These are phyloP conservation scores for Orobanche coerulescens DNA, from an alignment of 257 asterid species.

Conservation along the genomic window DNA sequence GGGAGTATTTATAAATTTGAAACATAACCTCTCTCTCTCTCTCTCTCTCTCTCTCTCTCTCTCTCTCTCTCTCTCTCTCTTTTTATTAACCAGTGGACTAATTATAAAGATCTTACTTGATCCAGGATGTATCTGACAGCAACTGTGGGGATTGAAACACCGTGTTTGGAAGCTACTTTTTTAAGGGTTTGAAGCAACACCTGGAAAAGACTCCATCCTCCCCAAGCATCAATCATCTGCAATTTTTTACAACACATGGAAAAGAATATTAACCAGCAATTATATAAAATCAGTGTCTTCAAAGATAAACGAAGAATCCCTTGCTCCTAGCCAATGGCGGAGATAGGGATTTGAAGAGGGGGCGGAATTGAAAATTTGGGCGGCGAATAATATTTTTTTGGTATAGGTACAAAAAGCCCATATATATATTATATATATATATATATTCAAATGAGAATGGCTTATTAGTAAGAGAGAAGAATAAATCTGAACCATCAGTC, in stretches of 20 bases:
- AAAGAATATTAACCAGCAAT: not conserved
- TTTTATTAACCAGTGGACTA: not conserved
- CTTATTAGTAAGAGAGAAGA: too few relatives aligned
- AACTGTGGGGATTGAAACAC: conserved; percentile 77
- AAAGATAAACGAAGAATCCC: not conserved
- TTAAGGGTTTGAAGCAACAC: conserved; percentile 63
- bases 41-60: too few relatives aligned
- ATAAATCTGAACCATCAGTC: too few relatives aligned
- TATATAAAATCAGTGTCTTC: not conserved
- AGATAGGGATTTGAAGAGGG: too few relatives aligned
- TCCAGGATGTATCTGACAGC: conserved; percentile 77
- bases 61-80: too few relatives aligned
- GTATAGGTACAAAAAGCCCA: too few relatives aligned
- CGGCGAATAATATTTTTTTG: too few relatives aligned
- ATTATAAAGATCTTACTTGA: conserved; percentile 48
- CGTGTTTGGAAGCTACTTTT: conserved; percentile 60
- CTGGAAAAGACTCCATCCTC: conserved; percentile 95
- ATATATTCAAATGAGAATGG: too few relatives aligned
- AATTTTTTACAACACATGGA: not conserved
- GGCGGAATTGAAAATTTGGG: too few relatives aligned
- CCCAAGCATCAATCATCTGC: conserved; percentile 99
- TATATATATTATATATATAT: too few relatives aligned
- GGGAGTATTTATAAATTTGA: not conserved
- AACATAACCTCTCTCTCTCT: too few relatives aligned
- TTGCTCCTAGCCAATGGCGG: not conserved